Evolutionary conservation across 2,329 filamentous ascomycete species (phyloP), one percentile per base, ranked within the genome.

Genomic region (Endothia cerciana): DNA sequence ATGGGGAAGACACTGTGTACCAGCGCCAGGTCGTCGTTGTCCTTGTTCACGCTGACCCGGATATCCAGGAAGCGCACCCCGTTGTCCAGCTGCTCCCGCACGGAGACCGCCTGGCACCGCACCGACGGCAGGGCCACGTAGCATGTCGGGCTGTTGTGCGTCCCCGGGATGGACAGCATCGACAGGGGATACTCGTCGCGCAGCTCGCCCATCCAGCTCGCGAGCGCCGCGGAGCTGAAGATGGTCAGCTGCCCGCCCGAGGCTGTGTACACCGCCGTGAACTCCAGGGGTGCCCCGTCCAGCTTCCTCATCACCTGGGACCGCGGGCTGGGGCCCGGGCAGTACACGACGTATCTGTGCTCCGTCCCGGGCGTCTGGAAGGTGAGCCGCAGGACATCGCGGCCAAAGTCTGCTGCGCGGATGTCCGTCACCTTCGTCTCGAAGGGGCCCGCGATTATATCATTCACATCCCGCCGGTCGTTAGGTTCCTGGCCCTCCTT

Each of bases 51-150:
- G 43, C 79, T 82, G 64, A 97, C 91, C 61, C 95, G 89, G 69
- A 99, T 87, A 76, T 99, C 95, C 71, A 99, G 89, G 82, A 97
- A 98, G 61, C 95, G 92, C 56, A 98, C 91, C 36, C 95, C 95
- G 75, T 97, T 94, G 65, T 89, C 83, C 36, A 99, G 87, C 78
- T 99, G 95, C 62, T 90, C 87, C 59, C 83, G 82, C 5, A 96
- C 84, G 68, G 87, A 83, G 22, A 94, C 92, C 41, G 91, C 89
- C 79, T 99, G 95, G 78, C 95, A 98, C 47, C 95, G 91, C 45
- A 98, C 95, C 1, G 93, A 97, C 1, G 95, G 95, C 5, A 97
- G 85, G 15, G 95, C 94, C 59, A 87, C 85, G 81, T 96, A 85
- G 79, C 87, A 90, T 11, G 94, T 96, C 7, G 95, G 92, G 22